These are phyloP conservation scores for Linnemannia exigua DNA, from an alignment of 192 early-diverging fungal species.

Conservation along the genomic window DNA sequence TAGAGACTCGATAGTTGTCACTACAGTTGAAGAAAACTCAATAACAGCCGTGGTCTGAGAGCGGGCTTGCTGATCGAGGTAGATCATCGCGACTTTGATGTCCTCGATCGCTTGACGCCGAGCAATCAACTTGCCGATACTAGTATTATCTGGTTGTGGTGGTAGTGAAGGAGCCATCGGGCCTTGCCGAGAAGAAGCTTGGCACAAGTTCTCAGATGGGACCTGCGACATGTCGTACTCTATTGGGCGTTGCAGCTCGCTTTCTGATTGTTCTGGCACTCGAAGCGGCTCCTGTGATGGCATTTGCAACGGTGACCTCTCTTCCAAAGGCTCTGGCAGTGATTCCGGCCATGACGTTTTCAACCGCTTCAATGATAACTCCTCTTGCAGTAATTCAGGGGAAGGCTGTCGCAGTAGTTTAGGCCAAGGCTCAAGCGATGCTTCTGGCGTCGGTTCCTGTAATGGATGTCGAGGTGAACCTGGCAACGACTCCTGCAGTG, in stretches of 20 bases:
- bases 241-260: too few species aligned
- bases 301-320: not conserved
- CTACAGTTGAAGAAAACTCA: not conserved
- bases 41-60: not conserved
- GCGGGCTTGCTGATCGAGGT: not conserved
- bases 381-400: not conserved
- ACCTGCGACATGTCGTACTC: too few species aligned
- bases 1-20: not conserved
- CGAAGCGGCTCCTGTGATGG: not conserved
- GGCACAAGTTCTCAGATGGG: too few species aligned
- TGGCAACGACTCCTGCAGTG: too few species aligned
- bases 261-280: too few species aligned
- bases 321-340: not conserved
- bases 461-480: too few species aligned
- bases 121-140: not conserved
- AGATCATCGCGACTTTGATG: not conserved
- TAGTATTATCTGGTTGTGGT: not conserved
- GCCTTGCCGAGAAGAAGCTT: not conserved
- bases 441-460: too few species aligned
- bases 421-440: too few species aligned
- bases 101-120: not conserved
- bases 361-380: not conserved
- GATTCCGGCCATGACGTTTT: not conserved
- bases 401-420: not conserved
- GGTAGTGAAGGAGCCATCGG: not conserved